A percentile compares a stretch with the other conserved stretches of the same genome.
Evolutionary conservation across 768 basidiomycete species (phyloP).

Genomic region (Tephrocybe sp.): DNA sequence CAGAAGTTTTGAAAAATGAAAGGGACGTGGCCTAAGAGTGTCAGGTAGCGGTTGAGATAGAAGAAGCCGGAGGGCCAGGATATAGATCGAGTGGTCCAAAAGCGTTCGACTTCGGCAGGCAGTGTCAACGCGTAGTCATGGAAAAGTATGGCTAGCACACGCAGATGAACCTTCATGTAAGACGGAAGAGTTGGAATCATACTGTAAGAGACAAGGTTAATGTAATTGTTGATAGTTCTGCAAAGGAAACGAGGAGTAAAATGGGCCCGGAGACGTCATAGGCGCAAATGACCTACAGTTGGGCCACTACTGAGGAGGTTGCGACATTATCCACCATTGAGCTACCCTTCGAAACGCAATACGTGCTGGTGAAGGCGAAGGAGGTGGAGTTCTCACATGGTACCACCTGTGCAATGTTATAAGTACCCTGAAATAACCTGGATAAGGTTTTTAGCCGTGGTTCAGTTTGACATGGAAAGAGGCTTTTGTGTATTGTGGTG

Average conservation of each 20-base stretch:
- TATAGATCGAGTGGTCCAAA: constrained; percentile 36
- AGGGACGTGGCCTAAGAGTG: constrained; percentile 38
- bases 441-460: neutral
- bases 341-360: no score
- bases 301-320: neutral
- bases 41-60: constrained; percentile 43
- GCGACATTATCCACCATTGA: neutral
- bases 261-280: no score
- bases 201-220: constrained; percentile 19
- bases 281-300: neutral
- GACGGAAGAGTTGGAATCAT: neutral
- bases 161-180: no score
- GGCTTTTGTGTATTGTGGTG: no score
- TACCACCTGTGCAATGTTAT: neutral
- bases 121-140: constrained; percentile 54
- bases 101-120: constrained; percentile 39
- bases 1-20: constrained; percentile 34
- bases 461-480: neutral
- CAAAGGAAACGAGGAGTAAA: neutral
- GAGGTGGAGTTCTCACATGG: no score
- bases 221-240: constrained; percentile 14
- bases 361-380: no score
- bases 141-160: constrained; percentile 34
- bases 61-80: constrained; percentile 40
- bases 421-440: neutral